Evolutionary conservation across 1,284 basidiomycete species (phyloP).

Genomic region (Filobasidium uniguttulatum): DNA sequence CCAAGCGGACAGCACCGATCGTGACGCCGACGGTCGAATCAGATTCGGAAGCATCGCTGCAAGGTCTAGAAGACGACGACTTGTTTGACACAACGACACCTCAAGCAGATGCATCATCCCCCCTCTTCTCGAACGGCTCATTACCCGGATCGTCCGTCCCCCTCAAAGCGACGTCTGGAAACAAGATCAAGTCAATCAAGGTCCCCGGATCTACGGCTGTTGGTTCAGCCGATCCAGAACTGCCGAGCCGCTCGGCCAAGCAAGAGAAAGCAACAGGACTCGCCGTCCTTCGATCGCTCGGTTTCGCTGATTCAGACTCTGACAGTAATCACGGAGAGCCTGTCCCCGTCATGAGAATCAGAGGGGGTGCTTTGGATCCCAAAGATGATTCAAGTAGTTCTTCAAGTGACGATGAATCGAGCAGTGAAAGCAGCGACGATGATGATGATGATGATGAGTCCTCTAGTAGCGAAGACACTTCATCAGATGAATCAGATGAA

Average conservation of each 20-base stretch:
- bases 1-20: neutral
- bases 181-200: too few species aligned
- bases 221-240: too few species aligned
- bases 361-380: neutral
- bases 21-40: neutral
- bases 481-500: constrained; percentile 7
- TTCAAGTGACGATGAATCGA: too few species aligned
- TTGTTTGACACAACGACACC: neutral
- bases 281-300: neutral
- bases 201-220: too few species aligned
- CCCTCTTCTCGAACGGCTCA: constrained; percentile 3
- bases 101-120: neutral
- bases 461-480: constrained; percentile 37
- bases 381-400: too few species aligned
- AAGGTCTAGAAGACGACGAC: neutral
- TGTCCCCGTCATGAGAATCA: neutral
- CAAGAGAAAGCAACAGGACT: neutral
- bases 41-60: neutral
- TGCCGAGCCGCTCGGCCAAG: too few species aligned
- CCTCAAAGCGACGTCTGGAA: too few species aligned
- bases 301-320: neutral
- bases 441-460: constrained; percentile 4
- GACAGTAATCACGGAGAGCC: neutral
- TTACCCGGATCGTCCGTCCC: too few species aligned
- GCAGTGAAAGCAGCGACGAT: neutral